A percentile compares a stretch with the other conserved stretches of the same genome.
Conservation (phyloP, 371 early-diverging fungal species). For the Mortierella sp. region DNA sequence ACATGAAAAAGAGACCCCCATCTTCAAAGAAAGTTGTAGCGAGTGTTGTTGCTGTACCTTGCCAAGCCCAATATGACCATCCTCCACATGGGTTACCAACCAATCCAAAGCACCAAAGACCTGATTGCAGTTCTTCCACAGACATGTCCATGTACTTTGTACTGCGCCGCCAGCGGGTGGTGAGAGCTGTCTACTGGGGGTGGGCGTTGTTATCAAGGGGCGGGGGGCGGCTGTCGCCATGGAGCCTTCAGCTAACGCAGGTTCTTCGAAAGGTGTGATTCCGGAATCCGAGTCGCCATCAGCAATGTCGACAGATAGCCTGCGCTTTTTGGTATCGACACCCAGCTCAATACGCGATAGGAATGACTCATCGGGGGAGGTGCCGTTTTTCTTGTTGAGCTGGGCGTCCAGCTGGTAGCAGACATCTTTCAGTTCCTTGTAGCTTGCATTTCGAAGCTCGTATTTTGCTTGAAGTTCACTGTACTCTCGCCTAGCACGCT, state of each 20-base stretch:
- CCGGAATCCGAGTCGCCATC: conserved; percentile 38
- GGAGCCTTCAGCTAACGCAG: conserved; percentile 2
- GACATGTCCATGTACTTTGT: conserved; percentile 54
- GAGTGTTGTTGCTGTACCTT: conserved; percentile 24
- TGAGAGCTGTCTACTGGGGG: conserved; percentile 6
- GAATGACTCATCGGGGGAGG: conserved; percentile 38
- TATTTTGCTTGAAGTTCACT: conserved; percentile 49
- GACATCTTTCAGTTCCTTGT: conserved; percentile 47
- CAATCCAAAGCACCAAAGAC: conserved; percentile 49
- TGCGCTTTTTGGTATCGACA: conserved; percentile 38
- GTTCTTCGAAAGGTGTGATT: conserved; percentile 22
- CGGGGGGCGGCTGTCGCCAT: conserved; percentile 4
- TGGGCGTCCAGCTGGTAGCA: conserved; percentile 55
- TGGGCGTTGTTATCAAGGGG: background rate
- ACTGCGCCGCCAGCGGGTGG: conserved; percentile 11
- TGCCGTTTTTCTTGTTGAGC: conserved; percentile 41
- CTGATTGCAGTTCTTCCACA: conserved; percentile 54
- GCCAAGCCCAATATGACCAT: conserved; percentile 48
- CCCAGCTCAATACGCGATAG: conserved; percentile 33
- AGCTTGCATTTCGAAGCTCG: conserved; percentile 46
- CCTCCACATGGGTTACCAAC: conserved; percentile 52
- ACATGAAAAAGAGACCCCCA: too few species aligned
- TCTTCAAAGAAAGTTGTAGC: too few species aligned
- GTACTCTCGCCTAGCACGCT: conserved; percentile 44
- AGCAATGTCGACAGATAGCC: conserved; percentile 34